Evolutionary conservation across 495 filamentous ascomycete species (phyloP).

Genomic region (Melanomma pulvis-pyrius): DNA sequence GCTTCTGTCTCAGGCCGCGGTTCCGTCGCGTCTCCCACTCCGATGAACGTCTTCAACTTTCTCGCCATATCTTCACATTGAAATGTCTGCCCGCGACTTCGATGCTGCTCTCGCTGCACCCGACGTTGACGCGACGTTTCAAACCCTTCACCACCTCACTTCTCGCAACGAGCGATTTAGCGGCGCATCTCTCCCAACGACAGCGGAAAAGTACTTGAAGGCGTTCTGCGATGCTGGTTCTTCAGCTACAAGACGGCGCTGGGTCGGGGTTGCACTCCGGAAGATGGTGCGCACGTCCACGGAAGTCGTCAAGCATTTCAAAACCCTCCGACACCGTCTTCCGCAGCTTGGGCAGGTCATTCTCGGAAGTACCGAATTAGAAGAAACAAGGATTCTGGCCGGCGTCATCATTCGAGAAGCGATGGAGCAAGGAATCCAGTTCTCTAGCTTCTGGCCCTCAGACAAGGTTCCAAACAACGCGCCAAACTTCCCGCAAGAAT

Average conservation of each 20-base stretch:
- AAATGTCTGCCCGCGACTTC: conserved; percentile 4
- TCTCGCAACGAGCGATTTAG: neutral
- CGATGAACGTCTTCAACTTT: neutral
- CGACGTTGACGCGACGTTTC: neutral
- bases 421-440: conserved; percentile 7
- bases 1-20: neutral
- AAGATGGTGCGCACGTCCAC: conserved; percentile 10
- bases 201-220: conserved; percentile 6
- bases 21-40: neutral
- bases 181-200: neutral
- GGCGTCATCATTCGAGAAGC: conserved; percentile 27
- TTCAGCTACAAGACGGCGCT: conserved; percentile 1
- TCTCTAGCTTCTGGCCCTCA: conserved; percentile 21
- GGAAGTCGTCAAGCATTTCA: conserved; percentile 4
- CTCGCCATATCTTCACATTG: neutral
- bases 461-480: conserved; percentile 17
- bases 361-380: conserved; percentile 4
- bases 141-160: neutral
- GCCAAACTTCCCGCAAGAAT: conserved; percentile 18
- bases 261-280: conserved; percentile 9
- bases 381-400: conserved; percentile 33
- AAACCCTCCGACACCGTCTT: neutral
- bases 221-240: conserved; percentile 5
- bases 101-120: neutral
- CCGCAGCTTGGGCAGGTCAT: conserved; percentile 23